Conservation (phyloP, 352 stramenopile species). For the Pythium oligandrum region DNA sequence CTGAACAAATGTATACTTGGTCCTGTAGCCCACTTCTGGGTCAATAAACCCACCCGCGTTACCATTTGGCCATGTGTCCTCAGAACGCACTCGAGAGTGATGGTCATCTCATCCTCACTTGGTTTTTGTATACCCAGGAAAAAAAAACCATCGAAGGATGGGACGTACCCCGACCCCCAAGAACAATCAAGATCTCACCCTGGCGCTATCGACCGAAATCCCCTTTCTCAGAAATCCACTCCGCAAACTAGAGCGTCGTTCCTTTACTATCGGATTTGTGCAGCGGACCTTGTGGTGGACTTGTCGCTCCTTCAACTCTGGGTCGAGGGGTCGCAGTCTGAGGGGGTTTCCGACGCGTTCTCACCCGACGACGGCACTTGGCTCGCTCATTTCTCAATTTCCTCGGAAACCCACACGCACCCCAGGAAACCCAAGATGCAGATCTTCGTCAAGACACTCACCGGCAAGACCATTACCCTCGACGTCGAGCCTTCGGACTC, state of each 20-base stretch:
- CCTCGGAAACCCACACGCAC: not conserved
- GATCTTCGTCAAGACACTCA: slow-evolving; percentile 93
- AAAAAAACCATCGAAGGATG: slow-evolving; percentile 11
- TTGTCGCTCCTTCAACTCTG: slow-evolving; percentile 13
- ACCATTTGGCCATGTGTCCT: slow-evolving; percentile 2
- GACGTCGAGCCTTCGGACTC: slow-evolving; percentile 91
- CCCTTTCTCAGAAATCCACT: not conserved
- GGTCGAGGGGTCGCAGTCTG: too few relatives aligned
- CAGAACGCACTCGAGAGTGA: slow-evolving; percentile 8
- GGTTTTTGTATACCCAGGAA: slow-evolving; percentile 15
- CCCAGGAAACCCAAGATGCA: slow-evolving; percentile 39
- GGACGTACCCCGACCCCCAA: not conserved
- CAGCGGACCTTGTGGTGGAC: slow-evolving; percentile 1
- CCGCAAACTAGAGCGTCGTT: not conserved
- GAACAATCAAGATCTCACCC: too few relatives aligned
- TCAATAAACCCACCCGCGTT: slow-evolving; percentile 5
- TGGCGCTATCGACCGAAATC: not conserved
- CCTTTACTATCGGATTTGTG: slow-evolving; percentile 1
- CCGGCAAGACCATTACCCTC: slow-evolving; percentile 89
- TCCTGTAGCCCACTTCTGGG: slow-evolving; percentile 2
- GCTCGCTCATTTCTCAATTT: not conserved
- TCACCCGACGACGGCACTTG: not conserved
- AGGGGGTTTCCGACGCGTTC: slow-evolving; percentile 3
- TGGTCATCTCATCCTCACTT: slow-evolving; percentile 15
- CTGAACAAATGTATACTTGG: slow-evolving; percentile 1